These are phyloP conservation scores for Penicillium desertorum DNA, from an alignment of 495 filamentous ascomycete genomes.

Conservation along the genomic window DNA sequence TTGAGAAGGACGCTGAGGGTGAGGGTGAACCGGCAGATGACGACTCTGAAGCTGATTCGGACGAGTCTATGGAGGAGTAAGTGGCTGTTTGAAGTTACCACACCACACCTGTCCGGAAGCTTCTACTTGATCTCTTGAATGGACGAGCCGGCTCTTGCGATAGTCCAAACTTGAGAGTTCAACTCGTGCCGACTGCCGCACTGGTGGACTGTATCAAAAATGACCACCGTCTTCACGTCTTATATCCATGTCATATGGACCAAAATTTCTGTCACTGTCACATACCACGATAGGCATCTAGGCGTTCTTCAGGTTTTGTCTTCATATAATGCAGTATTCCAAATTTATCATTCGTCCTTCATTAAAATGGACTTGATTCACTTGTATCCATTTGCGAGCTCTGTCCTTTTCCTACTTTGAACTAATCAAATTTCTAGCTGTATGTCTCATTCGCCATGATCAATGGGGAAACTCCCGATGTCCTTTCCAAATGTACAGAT, in stretches of 20 bases:
- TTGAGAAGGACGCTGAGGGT: conserved; percentile 54
- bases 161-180: neutral
- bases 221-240: conserved; percentile 5
- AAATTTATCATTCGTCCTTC: neutral
- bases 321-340: conserved; percentile 9
- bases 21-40: conserved; percentile 50
- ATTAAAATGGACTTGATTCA: neutral
- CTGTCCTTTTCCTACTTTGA: neutral
- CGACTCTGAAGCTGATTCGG: conserved; percentile 26
- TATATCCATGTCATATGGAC: conserved; percentile 7
- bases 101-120: neutral
- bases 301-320: conserved; percentile 13
- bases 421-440: neutral
- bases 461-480: neutral
- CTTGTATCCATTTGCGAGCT: neutral
- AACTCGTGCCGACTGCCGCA: neutral
- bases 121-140: neutral
- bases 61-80: conserved; percentile 46
- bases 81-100: neutral
- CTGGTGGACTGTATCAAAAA: conserved; percentile 5
- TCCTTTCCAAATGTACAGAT: neutral
- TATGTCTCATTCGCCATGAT: neutral
- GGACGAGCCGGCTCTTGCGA: neutral
- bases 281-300: conserved; percentile 15
- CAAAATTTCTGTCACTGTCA: conserved; percentile 19